Conservation (phyloP, 2,329 filamentous ascomycete genomes). For the Rugonectria rugulosa region DNA sequence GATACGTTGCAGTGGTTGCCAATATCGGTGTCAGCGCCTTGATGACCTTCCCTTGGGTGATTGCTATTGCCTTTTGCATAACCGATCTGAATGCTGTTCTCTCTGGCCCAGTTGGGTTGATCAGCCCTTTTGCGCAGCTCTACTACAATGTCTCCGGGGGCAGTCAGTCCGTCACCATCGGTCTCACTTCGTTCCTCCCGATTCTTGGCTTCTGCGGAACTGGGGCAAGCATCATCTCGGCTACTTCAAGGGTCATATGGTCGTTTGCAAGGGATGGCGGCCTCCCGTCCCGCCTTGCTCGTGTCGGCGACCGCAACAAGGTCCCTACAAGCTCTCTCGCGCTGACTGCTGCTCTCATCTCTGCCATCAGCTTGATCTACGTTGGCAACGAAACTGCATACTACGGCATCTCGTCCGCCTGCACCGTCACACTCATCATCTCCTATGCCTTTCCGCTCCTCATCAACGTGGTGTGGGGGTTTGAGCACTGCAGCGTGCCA, state of each 20-base stretch:
- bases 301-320: conserved; percentile 2
- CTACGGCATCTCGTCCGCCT: conserved; percentile 13
- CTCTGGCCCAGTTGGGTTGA: conserved; percentile 1
- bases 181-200: conserved; percentile 1
- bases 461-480: conserved; percentile 11
- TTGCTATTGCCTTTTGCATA: conserved; percentile 14
- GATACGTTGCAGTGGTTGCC: background rate
- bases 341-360: conserved; percentile 5
- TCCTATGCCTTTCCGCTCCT: conserved; percentile 11
- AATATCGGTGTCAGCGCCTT: conserved; percentile 6
- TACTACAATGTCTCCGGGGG: conserved; percentile 19
- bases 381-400: conserved; percentile 14
- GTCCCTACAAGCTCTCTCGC: conserved; percentile 1
- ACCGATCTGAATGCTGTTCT: conserved; percentile 9
- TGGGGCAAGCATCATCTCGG: conserved; percentile 7
- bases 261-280: conserved; percentile 17
- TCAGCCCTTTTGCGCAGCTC: conserved; percentile 15
- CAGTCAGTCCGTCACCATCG: conserved; percentile 9
- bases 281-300: conserved; percentile 1
- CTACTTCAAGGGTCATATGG: conserved; percentile 13
- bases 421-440: conserved; percentile 9
- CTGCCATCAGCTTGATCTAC: conserved; percentile 11
- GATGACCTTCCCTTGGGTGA: conserved; percentile 12
- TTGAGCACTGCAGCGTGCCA: conserved; percentile 6
- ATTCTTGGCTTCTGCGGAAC: conserved; percentile 15